Evolutionary conservation across 768 basidiomycete species (phyloP), one percentile per base, ranked within the genome.

Genomic region (Hypholoma fasciculare): DNA sequence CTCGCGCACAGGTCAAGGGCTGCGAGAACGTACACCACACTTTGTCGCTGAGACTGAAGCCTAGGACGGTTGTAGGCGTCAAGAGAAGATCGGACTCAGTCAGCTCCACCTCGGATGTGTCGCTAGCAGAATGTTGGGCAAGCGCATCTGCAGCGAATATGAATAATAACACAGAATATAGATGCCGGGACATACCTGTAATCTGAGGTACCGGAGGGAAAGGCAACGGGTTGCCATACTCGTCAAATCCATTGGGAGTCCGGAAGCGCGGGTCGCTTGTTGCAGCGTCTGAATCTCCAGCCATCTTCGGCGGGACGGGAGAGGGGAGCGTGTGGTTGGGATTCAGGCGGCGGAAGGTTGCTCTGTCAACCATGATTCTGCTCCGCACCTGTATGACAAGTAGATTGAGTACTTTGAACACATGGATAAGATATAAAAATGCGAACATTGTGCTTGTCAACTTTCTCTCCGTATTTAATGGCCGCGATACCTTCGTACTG

Each of bases 291-390:
- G 57, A 48, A 26, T 50, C 52, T 9, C 65, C 63, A 16, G 65
- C 66, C 2, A 57, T 42, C 55, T 69, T 71, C 16, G 73, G 69
- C 8, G 67, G 66, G 0, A 74, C 67, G 13, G 76, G 71, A 1
- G 49, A 56, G 9, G 83, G 80, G 62, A 81, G 76, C 19, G 70
- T 62, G 63, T 85, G 83, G 64, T 80, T 81, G 0, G 80, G 65
- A 61, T 86, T 83, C 52, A 81, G 65, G 37, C 79, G 75, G 47
- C 77, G 76, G 75, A 87, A 87, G 3, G 79, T 81, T 4, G 73
- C 77, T 75, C 83, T 69, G 63, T 88, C 86, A 43, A 88, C 71
- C 83, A 88, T 86, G 54, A 87, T 79, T 16, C 86, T 74, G 43
- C 84, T 78, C 42, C 74, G 78, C 40, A 86, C 76, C 84, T 85